These are phyloP conservation scores for Panaeolus cyanescens DNA, from an alignment of 768 basidiomycete genomes.

Conservation along the genomic window DNA sequence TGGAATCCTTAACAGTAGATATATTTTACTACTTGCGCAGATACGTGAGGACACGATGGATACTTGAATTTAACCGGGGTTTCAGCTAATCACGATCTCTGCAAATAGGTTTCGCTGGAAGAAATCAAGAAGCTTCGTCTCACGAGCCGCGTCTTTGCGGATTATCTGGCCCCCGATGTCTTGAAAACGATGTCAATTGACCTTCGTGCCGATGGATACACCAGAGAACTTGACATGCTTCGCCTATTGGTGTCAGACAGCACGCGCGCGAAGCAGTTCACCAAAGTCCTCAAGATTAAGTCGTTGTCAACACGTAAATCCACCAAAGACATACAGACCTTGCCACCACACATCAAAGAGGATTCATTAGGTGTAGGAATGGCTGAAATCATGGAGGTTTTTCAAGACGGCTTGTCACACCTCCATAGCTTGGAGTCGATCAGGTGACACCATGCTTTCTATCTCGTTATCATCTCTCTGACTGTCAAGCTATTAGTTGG, in stretches of 20 bases:
- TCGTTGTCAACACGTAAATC: not conserved
- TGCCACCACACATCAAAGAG: not conserved
- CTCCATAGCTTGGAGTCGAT: not conserved
- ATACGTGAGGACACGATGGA: too few species aligned
- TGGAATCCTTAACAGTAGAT: too few species aligned
- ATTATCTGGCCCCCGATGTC: not conserved
- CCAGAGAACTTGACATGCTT: not conserved
- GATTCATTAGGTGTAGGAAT: not conserved
- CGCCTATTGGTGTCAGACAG: not conserved
- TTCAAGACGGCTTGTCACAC: not conserved
- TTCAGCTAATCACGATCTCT: too few species aligned
- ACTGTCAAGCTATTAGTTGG: too few species aligned
- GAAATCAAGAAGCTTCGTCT: not conserved
- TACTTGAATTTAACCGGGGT: too few species aligned
- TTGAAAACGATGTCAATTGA: not conserved
- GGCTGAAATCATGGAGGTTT: not conserved
- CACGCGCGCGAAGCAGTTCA: not conserved
- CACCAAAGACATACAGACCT: not conserved
- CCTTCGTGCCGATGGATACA: not conserved
- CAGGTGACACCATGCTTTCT: not conserved
- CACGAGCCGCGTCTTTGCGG: not conserved
- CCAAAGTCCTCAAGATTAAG: not conserved
- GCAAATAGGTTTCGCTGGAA: not conserved
- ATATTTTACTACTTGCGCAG: too few species aligned
- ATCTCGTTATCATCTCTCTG: too few species aligned